phyloP scores from a whole-genome alignment of 1,284 basidiomycete genomes.

The Cryptococcus sp. region DNA sequence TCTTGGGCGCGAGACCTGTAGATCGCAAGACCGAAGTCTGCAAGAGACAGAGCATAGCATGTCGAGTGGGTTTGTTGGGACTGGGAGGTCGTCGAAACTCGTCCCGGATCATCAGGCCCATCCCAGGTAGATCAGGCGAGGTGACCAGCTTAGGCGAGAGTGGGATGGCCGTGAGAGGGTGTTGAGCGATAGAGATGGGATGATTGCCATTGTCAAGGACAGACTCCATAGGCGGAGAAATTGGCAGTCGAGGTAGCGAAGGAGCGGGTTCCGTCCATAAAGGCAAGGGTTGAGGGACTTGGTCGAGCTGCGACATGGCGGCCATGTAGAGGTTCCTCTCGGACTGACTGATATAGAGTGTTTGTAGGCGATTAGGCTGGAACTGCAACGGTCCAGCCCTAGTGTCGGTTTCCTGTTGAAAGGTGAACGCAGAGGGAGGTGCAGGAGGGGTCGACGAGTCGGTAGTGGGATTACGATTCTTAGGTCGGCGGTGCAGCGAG shows the following conservation, averaged over 20 bases:
- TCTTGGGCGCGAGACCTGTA: constrained; percentile 23
- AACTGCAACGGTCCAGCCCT: constrained; percentile 27
- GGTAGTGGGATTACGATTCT: background rate
- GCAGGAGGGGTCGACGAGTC: background rate
- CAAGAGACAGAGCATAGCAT: constrained; percentile 31
- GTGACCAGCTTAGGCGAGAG: constrained; percentile 30
- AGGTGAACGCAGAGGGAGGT: background rate
- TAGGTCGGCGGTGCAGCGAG: background rate
- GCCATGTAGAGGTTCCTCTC: constrained; percentile 40
- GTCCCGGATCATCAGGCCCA: constrained; percentile 25
- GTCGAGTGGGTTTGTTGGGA: constrained; percentile 8
- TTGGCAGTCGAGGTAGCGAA: constrained; percentile 17
- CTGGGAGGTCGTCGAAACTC: constrained; percentile 17
- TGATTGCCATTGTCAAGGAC: background rate
- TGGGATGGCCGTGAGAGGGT: constrained; percentile 10
- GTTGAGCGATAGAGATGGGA: background rate
- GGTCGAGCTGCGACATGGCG: constrained; percentile 33
- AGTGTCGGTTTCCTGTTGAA: constrained; percentile 8
- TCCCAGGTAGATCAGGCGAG: constrained; percentile 15
- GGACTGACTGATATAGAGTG: constrained; percentile 32
- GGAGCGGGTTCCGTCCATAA: constrained; percentile 38
- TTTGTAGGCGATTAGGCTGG: constrained; percentile 24
- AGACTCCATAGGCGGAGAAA: constrained; percentile 2
- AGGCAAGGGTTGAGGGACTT: constrained; percentile 24
- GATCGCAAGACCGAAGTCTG: constrained; percentile 22